A percentile compares a stretch with the other conserved stretches of the same genome.
Evolutionary conservation across 768 basidiomycete species (phyloP).

Genomic region (Collybia mongolica): DNA sequence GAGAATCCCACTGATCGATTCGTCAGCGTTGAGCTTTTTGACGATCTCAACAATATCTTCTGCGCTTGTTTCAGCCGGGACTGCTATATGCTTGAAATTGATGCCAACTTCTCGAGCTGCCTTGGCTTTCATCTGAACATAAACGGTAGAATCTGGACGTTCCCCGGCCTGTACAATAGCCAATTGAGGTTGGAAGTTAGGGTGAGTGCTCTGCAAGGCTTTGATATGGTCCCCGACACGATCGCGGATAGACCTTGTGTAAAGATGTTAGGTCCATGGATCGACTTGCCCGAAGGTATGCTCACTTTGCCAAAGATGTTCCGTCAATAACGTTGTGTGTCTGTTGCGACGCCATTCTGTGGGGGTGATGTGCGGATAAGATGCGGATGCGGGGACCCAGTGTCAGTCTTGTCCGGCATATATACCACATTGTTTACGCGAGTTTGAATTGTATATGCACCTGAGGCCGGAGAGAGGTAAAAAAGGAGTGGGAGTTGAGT

Average conservation of each 20-base stretch:
- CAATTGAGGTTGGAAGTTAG: conserved; percentile 90
- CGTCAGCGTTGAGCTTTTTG: conserved; percentile 80
- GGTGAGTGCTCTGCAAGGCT: conserved; percentile 59
- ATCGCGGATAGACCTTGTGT: conserved; percentile 72
- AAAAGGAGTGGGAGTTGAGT: neutral
- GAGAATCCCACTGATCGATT: conserved; percentile 81
- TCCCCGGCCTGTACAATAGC: conserved; percentile 94
- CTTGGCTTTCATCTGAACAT: conserved; percentile 97
- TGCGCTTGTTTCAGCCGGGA: conserved; percentile 68
- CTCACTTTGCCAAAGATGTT: conserved; percentile 78
- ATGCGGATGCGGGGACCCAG: conserved; percentile 9
- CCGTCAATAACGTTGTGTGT: conserved; percentile 74
- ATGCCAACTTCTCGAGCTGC: conserved; percentile 95
- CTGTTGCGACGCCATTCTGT: conserved; percentile 34
- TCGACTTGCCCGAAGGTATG: conserved; percentile 10
- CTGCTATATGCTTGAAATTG: conserved; percentile 73
- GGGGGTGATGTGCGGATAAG: conserved; percentile 37
- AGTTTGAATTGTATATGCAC: conserved; percentile 13
- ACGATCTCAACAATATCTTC: conserved; percentile 79
- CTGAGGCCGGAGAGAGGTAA: conserved; percentile 1
- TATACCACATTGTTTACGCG: conserved; percentile 23
- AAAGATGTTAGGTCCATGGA: conserved; percentile 3
- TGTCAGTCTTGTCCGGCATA: conserved; percentile 9
- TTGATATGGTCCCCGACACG: conserved; percentile 71
- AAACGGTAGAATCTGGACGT: conserved; percentile 86